These are phyloP conservation scores for Mycena sanguinolenta DNA, from an alignment of 768 basidiomycete genomes.

Conservation along the genomic window DNA sequence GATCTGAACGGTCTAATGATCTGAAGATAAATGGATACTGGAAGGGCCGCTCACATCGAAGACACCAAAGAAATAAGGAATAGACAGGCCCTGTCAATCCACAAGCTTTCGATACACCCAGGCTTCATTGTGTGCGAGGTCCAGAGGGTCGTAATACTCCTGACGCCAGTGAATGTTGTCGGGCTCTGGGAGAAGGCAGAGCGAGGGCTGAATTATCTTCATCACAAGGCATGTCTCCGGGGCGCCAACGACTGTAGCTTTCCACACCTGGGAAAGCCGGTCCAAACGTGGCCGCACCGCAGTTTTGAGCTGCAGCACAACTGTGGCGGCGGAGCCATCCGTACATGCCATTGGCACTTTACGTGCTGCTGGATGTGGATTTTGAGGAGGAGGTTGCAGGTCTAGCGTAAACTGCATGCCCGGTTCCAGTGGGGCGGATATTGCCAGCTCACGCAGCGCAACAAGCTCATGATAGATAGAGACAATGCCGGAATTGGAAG, in stretches of 20 bases:
- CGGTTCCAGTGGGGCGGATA: constrained; percentile 8
- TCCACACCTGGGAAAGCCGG: constrained; percentile 30
- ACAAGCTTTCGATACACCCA: constrained; percentile 25
- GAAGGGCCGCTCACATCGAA: constrained; percentile 5
- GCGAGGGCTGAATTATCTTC: constrained; percentile 32
- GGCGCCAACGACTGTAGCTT: constrained; percentile 8
- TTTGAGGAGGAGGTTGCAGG: constrained; percentile 20
- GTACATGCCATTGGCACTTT: not conserved
- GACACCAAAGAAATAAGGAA: constrained; percentile 32
- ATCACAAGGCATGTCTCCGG: constrained; percentile 12
- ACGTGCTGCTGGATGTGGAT: constrained; percentile 15
- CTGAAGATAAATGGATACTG: not conserved
- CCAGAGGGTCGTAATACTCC: not conserved
- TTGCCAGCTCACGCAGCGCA: constrained; percentile 19
- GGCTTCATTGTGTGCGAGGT: constrained; percentile 25
- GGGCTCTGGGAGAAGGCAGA: constrained; percentile 1
- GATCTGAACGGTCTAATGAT: constrained; percentile 18
- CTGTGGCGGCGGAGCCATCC: not conserved
- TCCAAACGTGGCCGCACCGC: constrained; percentile 15
- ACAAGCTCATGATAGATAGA: constrained; percentile 3
- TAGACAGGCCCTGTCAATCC: constrained; percentile 17
- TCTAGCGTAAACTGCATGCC: constrained; percentile 13
- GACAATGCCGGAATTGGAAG: no score
- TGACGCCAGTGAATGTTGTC: not conserved
- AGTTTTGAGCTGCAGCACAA: constrained; percentile 1